Evolutionary conservation across 2,329 filamentous ascomycete species (phyloP).

Genomic region (Sclerotiophoma versabilis): DNA sequence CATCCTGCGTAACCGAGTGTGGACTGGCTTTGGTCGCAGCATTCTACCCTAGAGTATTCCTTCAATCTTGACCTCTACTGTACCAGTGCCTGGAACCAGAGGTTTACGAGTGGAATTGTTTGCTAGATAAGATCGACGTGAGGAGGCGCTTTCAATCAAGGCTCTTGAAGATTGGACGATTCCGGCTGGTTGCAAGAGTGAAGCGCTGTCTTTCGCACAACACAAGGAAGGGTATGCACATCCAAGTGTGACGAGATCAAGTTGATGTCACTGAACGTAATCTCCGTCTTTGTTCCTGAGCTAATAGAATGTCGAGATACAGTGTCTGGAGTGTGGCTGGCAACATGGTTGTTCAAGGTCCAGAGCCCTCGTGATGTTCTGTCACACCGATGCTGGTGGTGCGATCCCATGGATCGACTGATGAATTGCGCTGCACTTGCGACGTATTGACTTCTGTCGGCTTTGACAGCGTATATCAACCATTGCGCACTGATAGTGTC

Average conservation of each 20-base stretch:
- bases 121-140: not conserved
- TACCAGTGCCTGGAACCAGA: too few species aligned
- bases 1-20: not conserved
- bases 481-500: not conserved
- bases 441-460: not conserved
- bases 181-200: not conserved
- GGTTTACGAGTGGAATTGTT: too few species aligned
- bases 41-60: not conserved
- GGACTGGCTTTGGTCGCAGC: not conserved
- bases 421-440: not conserved
- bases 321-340: not conserved
- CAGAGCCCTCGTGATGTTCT: not conserved
- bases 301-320: not conserved
- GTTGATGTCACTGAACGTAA: not conserved
- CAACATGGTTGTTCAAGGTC: not conserved
- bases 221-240: not conserved
- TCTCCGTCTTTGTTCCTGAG: not conserved
- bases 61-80: not conserved
- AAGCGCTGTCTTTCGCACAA: not conserved
- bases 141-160: not conserved
- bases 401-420: not conserved
- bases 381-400: not conserved
- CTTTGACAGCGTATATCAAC: not conserved
- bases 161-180: too few species aligned
- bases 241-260: not conserved